Base-by-base conservation (phyloP, 2,329 filamentous ascomycete genomes). In the Aspergillus unguis region DNA sequence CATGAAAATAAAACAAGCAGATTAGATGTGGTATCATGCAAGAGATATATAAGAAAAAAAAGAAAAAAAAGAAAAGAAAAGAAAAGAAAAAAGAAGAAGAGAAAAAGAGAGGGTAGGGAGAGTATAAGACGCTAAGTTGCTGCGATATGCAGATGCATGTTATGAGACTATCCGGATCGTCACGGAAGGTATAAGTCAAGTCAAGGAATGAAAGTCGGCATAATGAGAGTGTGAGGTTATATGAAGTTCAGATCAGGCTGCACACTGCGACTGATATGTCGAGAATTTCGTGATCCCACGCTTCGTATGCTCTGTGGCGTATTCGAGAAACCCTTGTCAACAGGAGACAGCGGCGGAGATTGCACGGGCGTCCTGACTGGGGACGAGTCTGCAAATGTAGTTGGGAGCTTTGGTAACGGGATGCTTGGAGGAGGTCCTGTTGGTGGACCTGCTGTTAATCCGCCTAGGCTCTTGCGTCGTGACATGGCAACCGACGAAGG, bases 391-490 rank as follows among this genome's bases (percentile, higher is more conserved):
- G 46, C 50, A 4, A 58, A 38, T 6, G 60, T 56, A 0, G 60
- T 62, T 6, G 68, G 68, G 1, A 70, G 64, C 40, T 69, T 65
- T 4, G 68, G 68, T 3, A 71, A 54, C 1, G 68, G 68, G 36
- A 63, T 69, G 37, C 65, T 68, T 3, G 68, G 68, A 32, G 68
- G 68, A 36, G 68, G 68, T 6, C 62, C 63, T 8, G 56, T 48
- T 1, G 68, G 67, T 27, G 67, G 68, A 0, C 67, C 68, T 29
- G 64, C 55, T 7, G 57, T 49, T 11, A 70, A 53, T 1, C 68
- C 68, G 2, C 63, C 64, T 61, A 70, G 64, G 45, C 67, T 69
- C 49, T 70, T 70, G 9, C 67, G 68, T 25, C 64, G 65, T 6
- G 58, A 51, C 53, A 67, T 58, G 31, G 55, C 38, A 3, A 48